Percentiles rank a stretch among this genome's conserved stretches.
phyloP scores from a whole-genome alignment of 495 filamentous ascomycete genomes.

The Hypoxylon cercidicola region DNA sequence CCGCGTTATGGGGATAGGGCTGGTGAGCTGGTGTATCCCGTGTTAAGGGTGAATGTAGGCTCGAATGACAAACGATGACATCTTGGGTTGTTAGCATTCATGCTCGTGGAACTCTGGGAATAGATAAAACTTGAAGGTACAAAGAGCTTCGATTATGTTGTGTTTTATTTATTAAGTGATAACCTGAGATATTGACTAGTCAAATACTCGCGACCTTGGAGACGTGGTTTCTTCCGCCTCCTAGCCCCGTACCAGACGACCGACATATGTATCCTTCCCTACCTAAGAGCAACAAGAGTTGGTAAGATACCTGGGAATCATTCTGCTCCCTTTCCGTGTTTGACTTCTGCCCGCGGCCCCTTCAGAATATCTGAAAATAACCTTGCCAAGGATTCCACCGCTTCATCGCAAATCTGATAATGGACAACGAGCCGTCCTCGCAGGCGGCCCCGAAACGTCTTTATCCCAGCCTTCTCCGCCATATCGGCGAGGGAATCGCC shows the following conservation, averaged over 20 bases:
- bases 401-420: background rate
- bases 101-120: too few species aligned
- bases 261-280: too few species aligned
- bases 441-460: background rate
- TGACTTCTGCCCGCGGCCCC: background rate
- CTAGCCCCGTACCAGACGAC: too few species aligned
- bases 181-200: too few species aligned
- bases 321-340: background rate
- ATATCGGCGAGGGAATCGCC: background rate
- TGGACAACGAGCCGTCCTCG: background rate
- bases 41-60: slow-evolving; percentile 12
- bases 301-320: too few species aligned
- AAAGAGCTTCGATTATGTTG: too few species aligned
- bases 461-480: background rate
- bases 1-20: slow-evolving; percentile 24
- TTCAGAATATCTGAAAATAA: background rate
- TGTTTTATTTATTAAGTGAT: too few species aligned
- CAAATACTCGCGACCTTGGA: too few species aligned
- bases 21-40: slow-evolving; percentile 12
- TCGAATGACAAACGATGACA: background rate
- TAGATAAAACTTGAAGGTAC: too few species aligned
- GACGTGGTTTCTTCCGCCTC: too few species aligned
- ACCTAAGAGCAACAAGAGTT: too few species aligned
- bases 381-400: background rate
- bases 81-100: too few species aligned